phyloP scores from a whole-genome alignment of 306 rosid species.

The Rubus idaeus region DNA sequence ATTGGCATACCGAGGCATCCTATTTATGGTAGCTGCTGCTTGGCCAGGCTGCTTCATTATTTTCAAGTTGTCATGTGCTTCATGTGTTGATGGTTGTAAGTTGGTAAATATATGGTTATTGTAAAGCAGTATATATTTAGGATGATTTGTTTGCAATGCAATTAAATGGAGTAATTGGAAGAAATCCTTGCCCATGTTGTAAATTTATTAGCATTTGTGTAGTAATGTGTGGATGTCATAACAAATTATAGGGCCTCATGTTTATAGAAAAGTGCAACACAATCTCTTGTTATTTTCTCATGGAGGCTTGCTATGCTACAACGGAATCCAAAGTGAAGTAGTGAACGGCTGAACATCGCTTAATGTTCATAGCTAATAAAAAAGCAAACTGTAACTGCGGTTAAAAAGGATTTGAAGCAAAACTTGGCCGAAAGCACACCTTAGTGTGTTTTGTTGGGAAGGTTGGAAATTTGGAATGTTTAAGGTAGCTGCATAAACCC shows the following conservation, averaged over 20 bases:
- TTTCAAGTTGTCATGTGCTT: conserved; percentile 27
- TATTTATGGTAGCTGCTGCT: conserved; percentile 1
- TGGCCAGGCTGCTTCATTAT: conserved; percentile 19
- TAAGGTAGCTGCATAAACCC: too few species aligned
- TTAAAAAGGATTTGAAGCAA: too few species aligned
- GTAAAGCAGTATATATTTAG: conserved; percentile 33
- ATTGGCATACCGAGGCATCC: conserved; percentile 15
- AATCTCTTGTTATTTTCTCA: neutral
- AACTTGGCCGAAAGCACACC: too few species aligned
- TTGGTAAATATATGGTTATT: conserved; percentile 30
- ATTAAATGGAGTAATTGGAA: conserved; percentile 41
- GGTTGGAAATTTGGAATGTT: too few species aligned
- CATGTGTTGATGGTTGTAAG: conserved; percentile 32
- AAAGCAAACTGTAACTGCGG: too few species aligned
- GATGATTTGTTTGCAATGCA: conserved; percentile 41
- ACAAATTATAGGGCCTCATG: neutral
- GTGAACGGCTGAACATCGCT: too few species aligned
- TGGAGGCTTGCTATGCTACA: neutral
- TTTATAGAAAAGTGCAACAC: neutral
- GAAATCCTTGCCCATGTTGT: conserved; percentile 45
- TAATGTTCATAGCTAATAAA: too few species aligned
- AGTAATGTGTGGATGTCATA: conserved; percentile 36
- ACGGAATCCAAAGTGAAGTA: too few species aligned
- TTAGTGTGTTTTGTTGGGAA: too few species aligned
- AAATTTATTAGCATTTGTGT: conserved; percentile 27